phyloP scores from a whole-genome alignment of 2,329 filamentous ascomycete genomes.

The Tolypocladium sp. region DNA sequence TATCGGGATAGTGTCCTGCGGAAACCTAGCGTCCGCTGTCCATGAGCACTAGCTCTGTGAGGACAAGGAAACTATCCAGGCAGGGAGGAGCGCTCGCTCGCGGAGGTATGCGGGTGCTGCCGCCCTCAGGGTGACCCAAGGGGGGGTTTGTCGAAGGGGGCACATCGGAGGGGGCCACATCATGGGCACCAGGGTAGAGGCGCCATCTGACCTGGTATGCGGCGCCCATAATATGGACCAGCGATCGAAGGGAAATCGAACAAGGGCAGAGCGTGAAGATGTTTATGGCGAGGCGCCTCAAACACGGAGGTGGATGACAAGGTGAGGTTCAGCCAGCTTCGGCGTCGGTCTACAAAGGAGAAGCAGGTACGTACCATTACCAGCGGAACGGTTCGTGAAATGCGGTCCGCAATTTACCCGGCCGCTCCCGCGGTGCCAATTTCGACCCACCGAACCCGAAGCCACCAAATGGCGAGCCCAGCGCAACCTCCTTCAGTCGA shows the following conservation, averaged over 20 bases:
- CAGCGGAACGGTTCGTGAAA: neutral
- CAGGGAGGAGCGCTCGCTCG: neutral
- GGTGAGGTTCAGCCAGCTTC: neutral
- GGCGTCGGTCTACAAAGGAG: too few species aligned
- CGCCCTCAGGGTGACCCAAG: neutral
- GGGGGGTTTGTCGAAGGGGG: neutral
- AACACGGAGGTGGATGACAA: neutral
- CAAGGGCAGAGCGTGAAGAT: neutral
- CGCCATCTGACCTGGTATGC: neutral
- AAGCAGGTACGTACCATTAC: neutral
- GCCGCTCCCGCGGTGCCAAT: conserved; percentile 5
- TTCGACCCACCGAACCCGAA: neutral
- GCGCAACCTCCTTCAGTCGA: neutral
- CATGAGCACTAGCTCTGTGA: neutral
- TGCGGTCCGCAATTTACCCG: conserved; percentile 17
- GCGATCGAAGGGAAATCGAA: neutral
- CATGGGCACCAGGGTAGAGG: neutral
- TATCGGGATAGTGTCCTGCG: neutral
- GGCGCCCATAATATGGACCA: neutral
- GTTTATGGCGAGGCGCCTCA: neutral
- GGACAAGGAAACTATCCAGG: neutral
- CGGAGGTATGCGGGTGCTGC: neutral
- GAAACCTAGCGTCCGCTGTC: neutral
- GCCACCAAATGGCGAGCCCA: neutral
- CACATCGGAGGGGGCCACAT: neutral